A percentile compares a stretch with the other conserved stretches of the same genome.
phyloP scores from a whole-genome alignment of 2,329 filamentous ascomycete species.

The Fusarium sp. region DNA sequence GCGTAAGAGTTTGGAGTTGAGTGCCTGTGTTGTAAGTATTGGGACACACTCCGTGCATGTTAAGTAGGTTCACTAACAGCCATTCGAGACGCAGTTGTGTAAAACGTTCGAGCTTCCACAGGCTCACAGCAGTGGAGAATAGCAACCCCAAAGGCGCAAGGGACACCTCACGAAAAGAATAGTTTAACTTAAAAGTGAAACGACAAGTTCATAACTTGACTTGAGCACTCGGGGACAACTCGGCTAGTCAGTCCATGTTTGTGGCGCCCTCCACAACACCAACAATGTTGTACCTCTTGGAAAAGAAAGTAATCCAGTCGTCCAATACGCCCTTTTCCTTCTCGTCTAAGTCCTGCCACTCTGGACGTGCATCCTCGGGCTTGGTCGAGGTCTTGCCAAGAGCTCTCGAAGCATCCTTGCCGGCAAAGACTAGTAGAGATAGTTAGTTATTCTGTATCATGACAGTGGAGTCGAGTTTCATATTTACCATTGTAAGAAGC shows the following conservation, averaged over 20 bases:
- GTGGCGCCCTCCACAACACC: conserved; percentile 72
- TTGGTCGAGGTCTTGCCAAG: conserved; percentile 89
- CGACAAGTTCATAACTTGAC: conserved; percentile 37
- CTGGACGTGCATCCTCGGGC: conserved; percentile 80
- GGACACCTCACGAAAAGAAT: not conserved
- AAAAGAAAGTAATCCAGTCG: conserved; percentile 97
- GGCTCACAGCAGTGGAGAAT: conserved; percentile 39
- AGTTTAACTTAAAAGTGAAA: not conserved
- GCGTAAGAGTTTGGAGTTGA: not conserved
- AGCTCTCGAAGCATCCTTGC: conserved; percentile 94
- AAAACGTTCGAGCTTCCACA: not conserved
- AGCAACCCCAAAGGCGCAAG: not conserved
- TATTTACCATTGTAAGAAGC: conserved; percentile 84
- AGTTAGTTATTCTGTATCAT: conserved; percentile 9
- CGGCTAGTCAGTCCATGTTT: conserved; percentile 59
- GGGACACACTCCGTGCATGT: not conserved
- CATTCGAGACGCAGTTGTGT: not conserved
- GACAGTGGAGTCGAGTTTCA: not conserved
- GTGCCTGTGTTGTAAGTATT: not conserved
- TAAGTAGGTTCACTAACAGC: not conserved
- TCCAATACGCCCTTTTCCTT: conserved; percentile 87
- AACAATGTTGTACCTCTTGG: conserved; percentile 94
- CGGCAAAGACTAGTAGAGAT: conserved; percentile 80
- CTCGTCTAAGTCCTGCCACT: conserved; percentile 85
- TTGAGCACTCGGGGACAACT: conserved; percentile 29